Evolutionary conservation across 2,329 filamentous ascomycete species (phyloP).

Genomic region (Fusarium metavorans): DNA sequence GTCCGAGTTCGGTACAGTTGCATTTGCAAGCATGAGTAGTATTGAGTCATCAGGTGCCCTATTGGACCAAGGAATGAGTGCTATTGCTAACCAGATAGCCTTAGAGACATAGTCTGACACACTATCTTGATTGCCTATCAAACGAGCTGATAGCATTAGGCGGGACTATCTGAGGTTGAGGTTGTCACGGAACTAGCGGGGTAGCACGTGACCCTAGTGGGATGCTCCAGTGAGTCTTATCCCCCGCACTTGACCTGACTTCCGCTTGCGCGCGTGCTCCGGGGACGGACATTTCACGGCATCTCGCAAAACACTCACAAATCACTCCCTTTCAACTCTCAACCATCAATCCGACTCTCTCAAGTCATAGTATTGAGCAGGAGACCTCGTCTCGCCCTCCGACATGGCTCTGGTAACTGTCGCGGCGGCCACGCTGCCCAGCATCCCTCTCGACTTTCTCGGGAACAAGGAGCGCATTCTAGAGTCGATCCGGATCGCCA

Average conservation of each 20-base stretch:
- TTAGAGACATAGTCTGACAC: not conserved
- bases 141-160: not conserved
- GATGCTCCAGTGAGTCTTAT: not conserved
- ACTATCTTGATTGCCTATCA: not conserved
- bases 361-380: not conserved
- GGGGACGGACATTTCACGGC: not conserved
- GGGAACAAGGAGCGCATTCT: not conserved
- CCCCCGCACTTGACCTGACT: not conserved
- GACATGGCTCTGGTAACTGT: slow-evolving; percentile 44
- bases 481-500: slow-evolving; percentile 1
- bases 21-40: not conserved
- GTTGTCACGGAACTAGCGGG: not conserved
- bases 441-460: slow-evolving; percentile 67
- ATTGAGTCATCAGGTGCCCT: not conserved
- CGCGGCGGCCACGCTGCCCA: slow-evolving; percentile 51
- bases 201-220: not conserved
- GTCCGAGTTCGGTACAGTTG: not conserved
- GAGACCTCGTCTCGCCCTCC: not conserved
- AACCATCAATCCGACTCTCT: not conserved
- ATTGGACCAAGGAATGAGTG: not conserved
- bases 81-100: not conserved
- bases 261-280: not conserved
- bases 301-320: not conserved
- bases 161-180: not conserved
- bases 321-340: not conserved